Conservation (phyloP, 208 protist species). For the Eutreptiella sp. region DNA sequence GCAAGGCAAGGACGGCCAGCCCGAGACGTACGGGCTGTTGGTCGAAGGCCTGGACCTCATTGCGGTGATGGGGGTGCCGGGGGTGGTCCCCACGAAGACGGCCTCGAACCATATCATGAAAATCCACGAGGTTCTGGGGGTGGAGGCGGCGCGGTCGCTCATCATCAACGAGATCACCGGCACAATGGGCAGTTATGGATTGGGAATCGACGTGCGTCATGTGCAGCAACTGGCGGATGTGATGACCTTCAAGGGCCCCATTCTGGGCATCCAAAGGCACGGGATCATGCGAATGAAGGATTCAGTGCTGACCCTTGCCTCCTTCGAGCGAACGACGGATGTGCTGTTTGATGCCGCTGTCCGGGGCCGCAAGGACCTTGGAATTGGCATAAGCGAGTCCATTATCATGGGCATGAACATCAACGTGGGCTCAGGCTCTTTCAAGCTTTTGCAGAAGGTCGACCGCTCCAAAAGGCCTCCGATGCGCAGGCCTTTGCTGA, state of each 20-base stretch:
- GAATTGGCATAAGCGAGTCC: constrained; percentile 58
- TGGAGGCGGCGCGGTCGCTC: constrained; percentile 91
- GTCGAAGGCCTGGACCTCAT: constrained; percentile 84
- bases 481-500: too few species aligned
- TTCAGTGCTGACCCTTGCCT: constrained; percentile 96
- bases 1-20: constrained; percentile 25
- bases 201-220: constrained; percentile 95
- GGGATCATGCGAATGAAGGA: constrained; percentile 99
- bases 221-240: constrained; percentile 97
- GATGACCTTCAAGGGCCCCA: constrained; percentile 95
- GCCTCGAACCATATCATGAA: constrained; percentile 96
- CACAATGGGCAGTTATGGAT: constrained; percentile 90
- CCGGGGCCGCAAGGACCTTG: constrained; percentile 60
- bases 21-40: constrained; percentile 57
- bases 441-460: constrained; percentile 34
- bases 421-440: constrained; percentile 65
- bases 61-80: constrained; percentile 87
- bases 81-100: constrained; percentile 78
- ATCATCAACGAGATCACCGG: constrained; percentile 95
- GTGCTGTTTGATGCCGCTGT: constrained; percentile 98
- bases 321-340: constrained; percentile 98
- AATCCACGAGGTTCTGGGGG: constrained; percentile 88
- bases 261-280: constrained; percentile 98
- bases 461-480: too few species aligned
- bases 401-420: constrained; percentile 83